These are phyloP conservation scores for Flueggea neowawraea DNA, from an alignment of 441 rosid genomes.

Conservation along the genomic window DNA sequence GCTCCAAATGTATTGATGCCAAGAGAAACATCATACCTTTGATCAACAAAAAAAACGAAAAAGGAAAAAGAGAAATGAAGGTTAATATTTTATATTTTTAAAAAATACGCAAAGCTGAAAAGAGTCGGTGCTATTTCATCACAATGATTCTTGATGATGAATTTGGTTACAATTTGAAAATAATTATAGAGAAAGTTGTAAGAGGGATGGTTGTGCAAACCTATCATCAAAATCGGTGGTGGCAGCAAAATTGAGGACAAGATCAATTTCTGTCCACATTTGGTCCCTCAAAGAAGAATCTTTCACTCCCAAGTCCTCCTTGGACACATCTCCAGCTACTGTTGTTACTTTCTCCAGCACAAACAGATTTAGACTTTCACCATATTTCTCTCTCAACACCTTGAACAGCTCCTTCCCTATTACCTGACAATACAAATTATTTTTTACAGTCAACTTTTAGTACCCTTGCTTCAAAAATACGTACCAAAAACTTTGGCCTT, in stretches of 20 bases:
- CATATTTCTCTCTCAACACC: constrained; percentile 49
- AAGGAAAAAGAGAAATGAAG: background rate
- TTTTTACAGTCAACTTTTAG: no score
- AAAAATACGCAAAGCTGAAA: background rate
- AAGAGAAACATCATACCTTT: constrained; percentile 29
- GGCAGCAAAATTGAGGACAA: constrained; percentile 64
- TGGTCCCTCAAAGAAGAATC: constrained; percentile 33
- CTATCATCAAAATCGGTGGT: constrained; percentile 74
- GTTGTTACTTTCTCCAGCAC: constrained; percentile 48
- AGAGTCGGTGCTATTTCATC: no score
- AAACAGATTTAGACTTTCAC: constrained; percentile 34
- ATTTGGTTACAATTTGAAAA: background rate
- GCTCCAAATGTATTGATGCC: constrained; percentile 39
- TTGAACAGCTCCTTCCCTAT: constrained; percentile 65
- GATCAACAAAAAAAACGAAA: background rate
- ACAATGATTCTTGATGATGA: background rate
- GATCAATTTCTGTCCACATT: constrained; percentile 49
- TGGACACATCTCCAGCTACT: constrained; percentile 65
- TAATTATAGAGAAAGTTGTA: background rate
- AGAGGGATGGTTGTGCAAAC: constrained; percentile 22
- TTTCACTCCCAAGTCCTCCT: constrained; percentile 48
- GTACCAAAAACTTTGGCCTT: no score
- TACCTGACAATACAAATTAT: constrained; percentile 26
- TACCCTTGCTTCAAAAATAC: no score
- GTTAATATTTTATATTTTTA: background rate